phyloP scores from a whole-genome alignment of 2,329 filamentous ascomycete species.

The Sarocladium oryzae region DNA sequence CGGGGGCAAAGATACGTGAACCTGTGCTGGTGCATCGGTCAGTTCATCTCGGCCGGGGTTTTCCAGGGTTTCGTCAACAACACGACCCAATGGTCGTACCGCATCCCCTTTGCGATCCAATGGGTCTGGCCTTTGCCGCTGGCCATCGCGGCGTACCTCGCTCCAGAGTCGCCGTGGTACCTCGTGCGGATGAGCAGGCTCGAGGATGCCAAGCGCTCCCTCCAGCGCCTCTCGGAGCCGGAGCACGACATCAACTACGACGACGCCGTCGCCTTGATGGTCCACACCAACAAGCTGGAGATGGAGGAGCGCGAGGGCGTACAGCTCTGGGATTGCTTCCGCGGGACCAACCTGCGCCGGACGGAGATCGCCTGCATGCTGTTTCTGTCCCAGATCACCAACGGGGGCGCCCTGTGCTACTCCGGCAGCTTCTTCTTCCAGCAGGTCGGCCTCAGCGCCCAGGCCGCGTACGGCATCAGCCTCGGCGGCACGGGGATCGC shows the following conservation, averaged over 20 bases:
- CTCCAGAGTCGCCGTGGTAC: slow-evolving; percentile 32
- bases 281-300: slow-evolving; percentile 40
- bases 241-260: slow-evolving; percentile 29
- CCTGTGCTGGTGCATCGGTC: slow-evolving; percentile 37
- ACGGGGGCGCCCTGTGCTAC: slow-evolving; percentile 34
- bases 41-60: slow-evolving; percentile 35
- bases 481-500: slow-evolving; percentile 36
- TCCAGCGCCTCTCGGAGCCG: slow-evolving; percentile 25
- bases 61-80: slow-evolving; percentile 30
- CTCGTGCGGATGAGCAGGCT: slow-evolving; percentile 27
- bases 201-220: slow-evolving; percentile 24
- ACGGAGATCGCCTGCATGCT: slow-evolving; percentile 38
- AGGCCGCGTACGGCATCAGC: slow-evolving; percentile 33
- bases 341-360: slow-evolving; percentile 37
- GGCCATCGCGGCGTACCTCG: slow-evolving; percentile 24
- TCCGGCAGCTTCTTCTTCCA: slow-evolving; percentile 40
- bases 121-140: slow-evolving; percentile 32
- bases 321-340: slow-evolving; percentile 40
- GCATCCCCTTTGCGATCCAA: slow-evolving; percentile 34
- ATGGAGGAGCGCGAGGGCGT: slow-evolving; percentile 31
- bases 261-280: slow-evolving; percentile 33
- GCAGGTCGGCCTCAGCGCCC: slow-evolving; percentile 33
- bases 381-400: slow-evolving; percentile 35
- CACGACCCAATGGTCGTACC: slow-evolving; percentile 29
- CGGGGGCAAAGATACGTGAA: slow-evolving; percentile 34